These are phyloP conservation scores for Babesia ovis DNA, from an alignment of 169 alveolate genomes.

Conservation along the genomic window DNA sequence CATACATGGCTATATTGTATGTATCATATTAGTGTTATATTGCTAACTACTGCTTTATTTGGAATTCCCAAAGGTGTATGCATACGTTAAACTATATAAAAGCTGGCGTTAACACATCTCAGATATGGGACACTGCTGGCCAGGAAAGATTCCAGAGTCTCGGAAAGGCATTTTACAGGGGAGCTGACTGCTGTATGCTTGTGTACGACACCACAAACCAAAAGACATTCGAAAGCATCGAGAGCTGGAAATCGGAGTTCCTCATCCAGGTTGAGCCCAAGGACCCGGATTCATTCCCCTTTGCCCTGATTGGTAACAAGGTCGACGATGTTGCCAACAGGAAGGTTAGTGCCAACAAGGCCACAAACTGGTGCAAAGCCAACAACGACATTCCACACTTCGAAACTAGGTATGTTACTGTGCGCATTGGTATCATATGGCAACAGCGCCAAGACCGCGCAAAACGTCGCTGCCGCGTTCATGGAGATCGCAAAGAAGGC, in stretches of 20 bases:
- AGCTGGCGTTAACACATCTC: too few relatives aligned
- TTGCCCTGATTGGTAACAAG: conserved; percentile 96
- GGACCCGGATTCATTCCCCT: conserved; percentile 94
- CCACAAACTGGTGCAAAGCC: conserved; percentile 91
- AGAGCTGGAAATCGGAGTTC: conserved; percentile 97
- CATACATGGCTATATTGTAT: too few relatives aligned
- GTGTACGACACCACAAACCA: conserved; percentile 91
- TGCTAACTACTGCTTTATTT: too few relatives aligned
- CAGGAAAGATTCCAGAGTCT: conserved; percentile 97
- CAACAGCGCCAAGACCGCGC: conserved; percentile 92
- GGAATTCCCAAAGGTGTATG: too few relatives aligned
- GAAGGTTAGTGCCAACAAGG: conserved; percentile 88
- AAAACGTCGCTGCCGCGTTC: conserved; percentile 94
- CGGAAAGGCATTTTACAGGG: conserved; percentile 98
- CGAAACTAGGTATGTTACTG: conserved; percentile 84
- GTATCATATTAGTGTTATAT: too few relatives aligned
- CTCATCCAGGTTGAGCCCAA: conserved; percentile 92
- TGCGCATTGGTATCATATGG: not conserved
- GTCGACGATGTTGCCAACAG: conserved; percentile 91
- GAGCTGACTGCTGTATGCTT: conserved; percentile 98
- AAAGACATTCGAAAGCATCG: conserved; percentile 91
- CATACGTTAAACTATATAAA: too few relatives aligned
- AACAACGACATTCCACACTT: conserved; percentile 90
- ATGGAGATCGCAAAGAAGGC: conserved; percentile 89
- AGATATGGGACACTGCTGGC: conserved; percentile 98